phyloP scores from a whole-genome alignment of 495 filamentous ascomycete species.

The Annulohypoxylon maeteangense region DNA sequence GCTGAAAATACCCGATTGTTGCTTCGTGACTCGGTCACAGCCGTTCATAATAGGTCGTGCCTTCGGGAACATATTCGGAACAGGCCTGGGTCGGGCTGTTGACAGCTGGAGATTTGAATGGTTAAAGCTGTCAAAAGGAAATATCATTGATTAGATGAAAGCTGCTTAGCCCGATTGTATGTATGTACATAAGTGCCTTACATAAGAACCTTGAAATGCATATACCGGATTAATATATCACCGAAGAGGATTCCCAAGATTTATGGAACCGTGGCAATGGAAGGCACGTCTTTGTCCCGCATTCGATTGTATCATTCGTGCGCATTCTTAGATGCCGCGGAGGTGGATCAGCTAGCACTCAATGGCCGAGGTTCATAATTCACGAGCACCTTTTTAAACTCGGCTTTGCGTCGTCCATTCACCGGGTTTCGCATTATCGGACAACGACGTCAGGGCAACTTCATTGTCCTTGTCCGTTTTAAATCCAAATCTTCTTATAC shows the following conservation, averaged over 20 bases:
- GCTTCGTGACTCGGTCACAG: constrained; percentile 2
- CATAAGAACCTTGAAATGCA: not conserved
- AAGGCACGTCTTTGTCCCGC: constrained; percentile 5
- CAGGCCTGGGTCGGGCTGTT: constrained; percentile 1
- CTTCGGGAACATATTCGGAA: constrained; percentile 3
- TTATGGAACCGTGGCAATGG: not conserved
- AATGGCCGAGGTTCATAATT: constrained; percentile 44
- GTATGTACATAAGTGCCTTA: not conserved
- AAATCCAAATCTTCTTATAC: constrained; percentile 3
- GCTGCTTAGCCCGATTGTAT: not conserved
- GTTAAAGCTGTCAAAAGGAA: not conserved
- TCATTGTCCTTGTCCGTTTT: constrained; percentile 26
- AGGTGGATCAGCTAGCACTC: constrained; percentile 15
- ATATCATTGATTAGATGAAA: not conserved
- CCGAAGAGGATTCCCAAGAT: not conserved
- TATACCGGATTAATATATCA: constrained; percentile 11
- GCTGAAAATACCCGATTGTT: constrained; percentile 8
- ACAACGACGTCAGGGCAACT: constrained; percentile 38
- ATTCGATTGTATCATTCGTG: constrained; percentile 26
- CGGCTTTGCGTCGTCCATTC: constrained; percentile 24
- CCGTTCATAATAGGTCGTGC: not conserved
- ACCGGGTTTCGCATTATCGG: constrained; percentile 38
- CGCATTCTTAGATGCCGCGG: constrained; percentile 32
- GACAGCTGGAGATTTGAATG: not conserved
- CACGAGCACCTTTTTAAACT: constrained; percentile 39